Evolutionary conservation across 2,329 filamentous ascomycete genomes (phyloP), one percentile per base, ranked within the genome.

Genomic region (Furcasterigmium furcatum): DNA sequence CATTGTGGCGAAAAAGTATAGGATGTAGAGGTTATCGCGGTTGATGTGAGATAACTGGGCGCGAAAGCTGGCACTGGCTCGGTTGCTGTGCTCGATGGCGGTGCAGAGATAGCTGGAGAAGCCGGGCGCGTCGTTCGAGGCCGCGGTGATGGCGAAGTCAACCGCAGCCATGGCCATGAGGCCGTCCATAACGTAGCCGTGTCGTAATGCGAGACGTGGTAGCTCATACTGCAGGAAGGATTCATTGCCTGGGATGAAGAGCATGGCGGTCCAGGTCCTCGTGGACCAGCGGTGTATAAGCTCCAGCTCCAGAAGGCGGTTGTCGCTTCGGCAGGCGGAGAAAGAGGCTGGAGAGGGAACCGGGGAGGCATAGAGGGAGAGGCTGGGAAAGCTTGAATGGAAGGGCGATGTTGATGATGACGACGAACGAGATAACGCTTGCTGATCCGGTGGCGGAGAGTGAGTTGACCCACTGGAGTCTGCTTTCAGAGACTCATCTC

Each of bases 221-320:
- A 71, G 46, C 5, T 62, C 45, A 0, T 50, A 44, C 20, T 65
- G 63, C 6, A 71, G 58, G 47, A 67, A 65, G 6, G 59, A 48
- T 16, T 52, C 46, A 35, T 68, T 64, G 13, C 65, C 58, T 0
- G 65, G 63, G 7, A 74, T 63, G 36, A 65, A 68, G 20, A 52
- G 60, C 27, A 69, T 54, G 34, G 58, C 59, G 14, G 61, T 62
- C 51, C 66, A 77, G 0, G 72, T 76, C 13, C 63, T 64, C 0
- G 68, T 74, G 3, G 72, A 67, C 65, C 71, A 79, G 22, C 69
- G 70, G 50, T 77, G 73, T 70, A 78, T 75, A 36, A 79, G 55
- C 47, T 77, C 73, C 9, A 79, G 61, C 46, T 76, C 73, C 12
- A 34, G 41, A 9, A 38, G n/a, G 16, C 27, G 41, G 27, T 44